Percentiles rank a stretch among this genome's conserved stretches.
These are phyloP conservation scores for Fraxinus nigra DNA, from an alignment of 305 asterid genomes.

Conservation along the genomic window DNA sequence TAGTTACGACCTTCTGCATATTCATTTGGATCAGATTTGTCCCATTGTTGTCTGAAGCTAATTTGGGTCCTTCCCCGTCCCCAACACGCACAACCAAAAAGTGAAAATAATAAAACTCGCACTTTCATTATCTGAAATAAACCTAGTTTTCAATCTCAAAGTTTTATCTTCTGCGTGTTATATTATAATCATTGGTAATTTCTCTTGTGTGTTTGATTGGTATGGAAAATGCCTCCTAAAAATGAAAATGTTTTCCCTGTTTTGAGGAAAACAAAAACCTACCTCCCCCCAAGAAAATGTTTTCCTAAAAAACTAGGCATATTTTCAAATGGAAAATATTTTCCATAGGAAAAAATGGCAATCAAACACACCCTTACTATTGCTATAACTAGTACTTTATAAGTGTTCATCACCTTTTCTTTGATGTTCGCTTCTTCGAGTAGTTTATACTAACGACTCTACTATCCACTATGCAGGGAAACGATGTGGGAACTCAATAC, in stretches of 20 bases:
- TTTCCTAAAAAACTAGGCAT: no score
- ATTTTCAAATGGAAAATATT: no score
- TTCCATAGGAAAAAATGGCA: no score
- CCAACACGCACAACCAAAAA: background rate
- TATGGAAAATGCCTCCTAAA: no score
- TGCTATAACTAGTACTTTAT: background rate
- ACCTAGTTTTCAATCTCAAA: background rate
- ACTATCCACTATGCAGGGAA: conserved; percentile 49
- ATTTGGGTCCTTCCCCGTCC: background rate
- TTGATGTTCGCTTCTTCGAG: background rate
- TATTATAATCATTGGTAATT: background rate
- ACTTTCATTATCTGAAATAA: background rate
- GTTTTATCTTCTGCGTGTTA: background rate
- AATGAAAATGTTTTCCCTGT: background rate
- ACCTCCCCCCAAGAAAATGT: no score
- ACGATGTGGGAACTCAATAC: conserved; percentile 88
- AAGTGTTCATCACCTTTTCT: background rate
- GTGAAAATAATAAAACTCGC: background rate
- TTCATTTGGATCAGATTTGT: background rate
- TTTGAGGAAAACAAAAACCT: background rate
- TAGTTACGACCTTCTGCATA: background rate
- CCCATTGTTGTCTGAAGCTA: background rate
- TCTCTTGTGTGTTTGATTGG: background rate
- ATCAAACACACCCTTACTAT: background rate
- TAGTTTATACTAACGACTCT: background rate